Evolutionary conservation across 371 early-diverging fungal genomes (phyloP).

Genomic region (Syncephalastrum sp.): DNA sequence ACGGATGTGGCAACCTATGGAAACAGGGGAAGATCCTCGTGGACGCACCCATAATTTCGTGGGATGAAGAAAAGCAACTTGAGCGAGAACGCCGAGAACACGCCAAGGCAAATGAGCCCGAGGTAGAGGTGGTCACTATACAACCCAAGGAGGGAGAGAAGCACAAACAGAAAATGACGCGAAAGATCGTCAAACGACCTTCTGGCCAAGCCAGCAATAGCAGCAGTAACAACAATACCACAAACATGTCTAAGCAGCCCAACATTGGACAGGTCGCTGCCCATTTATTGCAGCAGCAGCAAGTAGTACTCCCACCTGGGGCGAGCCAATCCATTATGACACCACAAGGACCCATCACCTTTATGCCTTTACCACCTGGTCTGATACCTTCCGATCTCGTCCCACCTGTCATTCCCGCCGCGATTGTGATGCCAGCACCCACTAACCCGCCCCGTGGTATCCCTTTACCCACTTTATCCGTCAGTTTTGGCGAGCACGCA

Average conservation of each 20-base stretch:
- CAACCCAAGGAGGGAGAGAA: constrained; percentile 7
- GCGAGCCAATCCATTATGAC: background rate
- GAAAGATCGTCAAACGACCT: too few relatives aligned
- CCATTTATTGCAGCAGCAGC: constrained; percentile 21
- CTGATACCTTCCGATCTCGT: background rate
- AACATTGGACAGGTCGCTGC: constrained; percentile 15
- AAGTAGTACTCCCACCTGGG: constrained; percentile 2
- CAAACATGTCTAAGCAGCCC: background rate
- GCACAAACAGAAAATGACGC: background rate
- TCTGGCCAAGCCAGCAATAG: background rate
- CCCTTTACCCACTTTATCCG: constrained; percentile 58
- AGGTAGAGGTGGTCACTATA: background rate
- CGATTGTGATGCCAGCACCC: constrained; percentile 10
- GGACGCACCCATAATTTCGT: constrained; percentile 35
- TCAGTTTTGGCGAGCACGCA: constrained; percentile 48
- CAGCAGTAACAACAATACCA: background rate
- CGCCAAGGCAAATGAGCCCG: background rate
- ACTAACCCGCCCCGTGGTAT: constrained; percentile 36
- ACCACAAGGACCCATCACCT: too few relatives aligned
- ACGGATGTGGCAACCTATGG: constrained; percentile 57
- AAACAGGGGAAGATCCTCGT: constrained; percentile 49
- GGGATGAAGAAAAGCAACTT: constrained; percentile 24
- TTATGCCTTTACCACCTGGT: background rate
- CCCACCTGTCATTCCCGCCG: constrained; percentile 3
- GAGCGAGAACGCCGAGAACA: constrained; percentile 7